A percentile compares a stretch with the other conserved stretches of the same genome.
Evolutionary conservation across 176 grass and related monocot species (phyloP).

Genomic region (Rhynchospora tenuis): DNA sequence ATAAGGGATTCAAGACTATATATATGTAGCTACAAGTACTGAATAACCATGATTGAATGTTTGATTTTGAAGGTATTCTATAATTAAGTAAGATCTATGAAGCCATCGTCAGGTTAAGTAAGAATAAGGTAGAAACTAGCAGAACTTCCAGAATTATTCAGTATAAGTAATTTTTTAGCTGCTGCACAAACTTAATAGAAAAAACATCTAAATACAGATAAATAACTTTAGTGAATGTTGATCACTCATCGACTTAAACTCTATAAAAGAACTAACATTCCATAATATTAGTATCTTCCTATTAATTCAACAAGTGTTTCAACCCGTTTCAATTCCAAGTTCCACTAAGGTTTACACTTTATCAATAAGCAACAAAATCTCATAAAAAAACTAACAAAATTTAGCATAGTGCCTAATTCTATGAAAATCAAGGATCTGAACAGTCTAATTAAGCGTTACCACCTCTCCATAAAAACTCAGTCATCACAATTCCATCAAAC

Average conservation of each 20-base stretch:
- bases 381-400: background rate
- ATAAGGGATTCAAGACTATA: background rate
- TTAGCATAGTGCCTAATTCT: background rate
- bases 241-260: background rate
- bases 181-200: background rate
- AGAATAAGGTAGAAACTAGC: background rate
- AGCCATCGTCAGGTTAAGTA: no score
- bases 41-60: background rate
- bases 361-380: background rate
- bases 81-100: no score
- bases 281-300: background rate
- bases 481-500: background rate
- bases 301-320: background rate
- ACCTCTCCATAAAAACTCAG: background rate
- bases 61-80: background rate
- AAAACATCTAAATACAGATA: background rate
- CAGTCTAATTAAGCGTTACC: background rate
- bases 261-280: background rate
- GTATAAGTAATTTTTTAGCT: background rate
- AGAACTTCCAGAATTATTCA: background rate
- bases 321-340: background rate
- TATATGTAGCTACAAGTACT: background rate
- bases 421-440: background rate
- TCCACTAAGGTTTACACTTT: slow-evolving; percentile 2
- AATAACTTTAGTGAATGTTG: background rate